phyloP scores from a whole-genome alignment of 2,329 filamentous ascomycete species.

The Claviceps spartinae region DNA sequence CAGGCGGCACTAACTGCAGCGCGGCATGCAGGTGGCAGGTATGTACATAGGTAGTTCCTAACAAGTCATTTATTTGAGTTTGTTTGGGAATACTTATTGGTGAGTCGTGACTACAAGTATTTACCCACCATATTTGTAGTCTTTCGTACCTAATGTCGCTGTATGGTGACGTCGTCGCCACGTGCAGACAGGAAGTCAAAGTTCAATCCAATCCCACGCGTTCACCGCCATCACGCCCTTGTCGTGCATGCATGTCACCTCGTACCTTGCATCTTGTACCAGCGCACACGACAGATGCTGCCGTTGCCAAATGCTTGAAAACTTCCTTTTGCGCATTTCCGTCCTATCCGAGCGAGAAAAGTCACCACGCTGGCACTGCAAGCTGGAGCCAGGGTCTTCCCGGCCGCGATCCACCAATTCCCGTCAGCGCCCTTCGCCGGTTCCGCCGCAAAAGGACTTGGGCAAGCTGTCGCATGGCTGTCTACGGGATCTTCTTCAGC shows the following conservation, averaged over 20 bases:
- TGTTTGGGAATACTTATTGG: no score
- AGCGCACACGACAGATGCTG: neutral
- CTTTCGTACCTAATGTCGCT: no score
- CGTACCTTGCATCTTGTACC: neutral
- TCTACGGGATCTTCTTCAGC: conserved; percentile 5
- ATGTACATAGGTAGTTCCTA: neutral
- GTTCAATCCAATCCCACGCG: neutral
- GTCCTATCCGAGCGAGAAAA: neutral
- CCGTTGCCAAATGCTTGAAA: neutral
- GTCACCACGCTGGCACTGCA: conserved; percentile 7
- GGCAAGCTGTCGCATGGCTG: conserved; percentile 8
- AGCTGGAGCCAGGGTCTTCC: conserved; percentile 1
- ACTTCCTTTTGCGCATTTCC: neutral
- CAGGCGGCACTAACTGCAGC: no score
- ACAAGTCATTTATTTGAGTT: neutral
- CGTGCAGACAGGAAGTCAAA: neutral
- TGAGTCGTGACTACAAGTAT: no score
- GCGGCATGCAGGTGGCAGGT: neutral
- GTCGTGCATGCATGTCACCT: neutral
- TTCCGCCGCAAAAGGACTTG: neutral
- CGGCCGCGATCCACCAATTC: neutral
- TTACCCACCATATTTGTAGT: no score
- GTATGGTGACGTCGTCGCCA: conserved; percentile 2
- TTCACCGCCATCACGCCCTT: neutral
- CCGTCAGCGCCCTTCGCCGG: neutral